These are phyloP conservation scores for Rhodotorula paludigena DNA, from an alignment of 768 basidiomycete genomes.

Conservation along the genomic window DNA sequence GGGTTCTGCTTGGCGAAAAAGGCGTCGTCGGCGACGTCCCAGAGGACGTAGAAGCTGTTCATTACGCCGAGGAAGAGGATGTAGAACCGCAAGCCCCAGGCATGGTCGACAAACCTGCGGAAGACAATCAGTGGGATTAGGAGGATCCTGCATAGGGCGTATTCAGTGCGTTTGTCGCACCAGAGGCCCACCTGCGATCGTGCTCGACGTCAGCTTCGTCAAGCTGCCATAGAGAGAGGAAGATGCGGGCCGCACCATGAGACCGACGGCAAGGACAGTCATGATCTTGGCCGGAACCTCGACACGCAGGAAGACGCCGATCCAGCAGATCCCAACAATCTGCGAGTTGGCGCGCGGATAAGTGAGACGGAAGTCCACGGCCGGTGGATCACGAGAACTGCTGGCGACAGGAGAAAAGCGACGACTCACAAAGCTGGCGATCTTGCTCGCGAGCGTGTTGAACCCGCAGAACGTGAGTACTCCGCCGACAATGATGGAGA, in stretches of 20 bases:
- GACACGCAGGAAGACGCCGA: slow-evolving; percentile 25
- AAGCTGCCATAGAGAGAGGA: neutral
- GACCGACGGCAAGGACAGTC: slow-evolving; percentile 11
- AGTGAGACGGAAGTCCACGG: too few species aligned
- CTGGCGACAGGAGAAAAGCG: neutral
- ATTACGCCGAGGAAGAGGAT: slow-evolving; percentile 40
- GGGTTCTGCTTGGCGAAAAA: slow-evolving; percentile 34
- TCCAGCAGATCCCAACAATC: slow-evolving; percentile 24
- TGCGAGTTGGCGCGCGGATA: neutral
- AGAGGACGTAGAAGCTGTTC: slow-evolving; percentile 34
- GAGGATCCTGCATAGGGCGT: too few species aligned
- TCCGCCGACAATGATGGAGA: slow-evolving; percentile 34
- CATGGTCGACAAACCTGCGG: slow-evolving; percentile 41
- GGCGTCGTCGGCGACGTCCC: slow-evolving; percentile 37
- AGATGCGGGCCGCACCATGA: slow-evolving; percentile 12
- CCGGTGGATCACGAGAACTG: neutral
- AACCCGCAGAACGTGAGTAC: slow-evolving; percentile 36
- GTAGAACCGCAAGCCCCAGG: slow-evolving; percentile 27
- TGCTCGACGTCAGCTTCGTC: slow-evolving; percentile 20
- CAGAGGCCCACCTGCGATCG: too few species aligned
- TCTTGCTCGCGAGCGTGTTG: slow-evolving; percentile 39
- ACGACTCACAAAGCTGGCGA: slow-evolving; percentile 37
- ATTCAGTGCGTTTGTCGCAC: neutral
- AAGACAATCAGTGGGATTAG: too few species aligned
- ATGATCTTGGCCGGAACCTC: slow-evolving; percentile 1